Evolutionary conservation across 176 grass and related monocot genomes (phyloP).

Genomic region (Oryza meyeriana): DNA sequence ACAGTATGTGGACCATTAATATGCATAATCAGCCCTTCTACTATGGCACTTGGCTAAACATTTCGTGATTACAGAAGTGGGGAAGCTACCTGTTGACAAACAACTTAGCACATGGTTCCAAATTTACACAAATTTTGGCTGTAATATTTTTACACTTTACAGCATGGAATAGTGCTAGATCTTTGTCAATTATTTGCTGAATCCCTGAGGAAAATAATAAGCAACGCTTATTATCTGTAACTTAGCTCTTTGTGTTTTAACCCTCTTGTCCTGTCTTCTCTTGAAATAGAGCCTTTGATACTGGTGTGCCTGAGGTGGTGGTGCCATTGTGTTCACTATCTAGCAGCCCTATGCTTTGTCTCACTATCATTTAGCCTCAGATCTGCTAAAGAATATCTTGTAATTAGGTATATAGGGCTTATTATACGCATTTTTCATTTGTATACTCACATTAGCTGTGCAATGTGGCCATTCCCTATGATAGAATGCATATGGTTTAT

Average conservation of each 20-base stretch:
- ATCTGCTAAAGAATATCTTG: constrained; percentile 41
- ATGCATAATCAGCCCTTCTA: not conserved
- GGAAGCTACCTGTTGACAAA: not conserved
- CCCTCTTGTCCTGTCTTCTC: constrained; percentile 21
- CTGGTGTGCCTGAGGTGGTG: constrained; percentile 22
- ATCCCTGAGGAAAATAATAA: constrained; percentile 6
- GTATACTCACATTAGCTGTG: constrained; percentile 2
- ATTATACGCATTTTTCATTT: constrained; percentile 20
- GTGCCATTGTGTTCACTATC: constrained; percentile 33
- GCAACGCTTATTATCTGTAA: not conserved
- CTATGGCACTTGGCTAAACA: not conserved
- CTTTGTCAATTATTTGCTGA: not conserved
- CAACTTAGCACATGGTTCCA: not conserved
- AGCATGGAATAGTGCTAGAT: not conserved
- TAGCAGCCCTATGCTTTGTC: constrained; percentile 29
- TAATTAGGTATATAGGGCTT: constrained; percentile 42
- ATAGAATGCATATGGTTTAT: constrained; percentile 18
- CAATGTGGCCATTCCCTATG: constrained; percentile 2
- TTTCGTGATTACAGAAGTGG: not conserved
- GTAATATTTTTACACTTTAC: not conserved
- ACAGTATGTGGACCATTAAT: not conserved
- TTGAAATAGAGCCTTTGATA: constrained; percentile 22
- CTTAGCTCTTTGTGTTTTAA: constrained; percentile 26
- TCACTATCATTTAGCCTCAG: constrained; percentile 38
- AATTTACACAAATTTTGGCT: not conserved